Evolutionary conservation across 2,329 filamentous ascomycete species (phyloP).

Genomic region (Clarireedia sp.): DNA sequence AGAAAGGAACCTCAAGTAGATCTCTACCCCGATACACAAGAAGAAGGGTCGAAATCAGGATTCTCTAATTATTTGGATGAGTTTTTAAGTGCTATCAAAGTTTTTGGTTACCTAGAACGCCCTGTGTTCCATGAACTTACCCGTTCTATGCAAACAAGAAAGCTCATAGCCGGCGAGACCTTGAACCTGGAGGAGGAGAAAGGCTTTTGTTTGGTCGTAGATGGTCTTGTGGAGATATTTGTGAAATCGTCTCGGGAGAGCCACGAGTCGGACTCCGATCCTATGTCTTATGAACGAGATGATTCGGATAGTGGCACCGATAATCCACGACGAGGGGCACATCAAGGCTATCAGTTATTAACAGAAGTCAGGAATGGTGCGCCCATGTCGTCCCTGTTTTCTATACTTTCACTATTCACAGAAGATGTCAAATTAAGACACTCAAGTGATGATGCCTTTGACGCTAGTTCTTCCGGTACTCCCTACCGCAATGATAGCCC

Average conservation of each 20-base stretch:
- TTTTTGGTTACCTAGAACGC: constrained; percentile 93
- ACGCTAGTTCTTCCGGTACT: constrained; percentile 29
- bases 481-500: constrained; percentile 11
- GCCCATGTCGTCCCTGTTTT: constrained; percentile 97
- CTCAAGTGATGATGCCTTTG: constrained; percentile 47
- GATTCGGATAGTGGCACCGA: constrained; percentile 65
- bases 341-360: constrained; percentile 86
- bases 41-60: constrained; percentile 81
- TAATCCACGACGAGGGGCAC: constrained; percentile 47
- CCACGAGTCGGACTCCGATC: constrained; percentile 33
- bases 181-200: constrained; percentile 95
- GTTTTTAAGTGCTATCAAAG: constrained; percentile 96
- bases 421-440: constrained; percentile 80
- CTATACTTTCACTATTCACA: constrained; percentile 92
- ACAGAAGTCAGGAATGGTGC: constrained; percentile 97
- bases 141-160: constrained; percentile 94
- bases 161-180: constrained; percentile 92
- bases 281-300: constrained; percentile 35
- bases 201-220: constrained; percentile 94
- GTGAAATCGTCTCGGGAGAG: constrained; percentile 73
- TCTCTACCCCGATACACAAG: constrained; percentile 86
- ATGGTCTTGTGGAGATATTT: constrained; percentile 94
- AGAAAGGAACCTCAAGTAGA: constrained; percentile 94
- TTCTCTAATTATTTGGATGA: constrained; percentile 96
- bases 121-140: constrained; percentile 98